phyloP scores from a whole-genome alignment of 2,329 filamentous ascomycete genomes.

The Colletotrichum graminicola region DNA sequence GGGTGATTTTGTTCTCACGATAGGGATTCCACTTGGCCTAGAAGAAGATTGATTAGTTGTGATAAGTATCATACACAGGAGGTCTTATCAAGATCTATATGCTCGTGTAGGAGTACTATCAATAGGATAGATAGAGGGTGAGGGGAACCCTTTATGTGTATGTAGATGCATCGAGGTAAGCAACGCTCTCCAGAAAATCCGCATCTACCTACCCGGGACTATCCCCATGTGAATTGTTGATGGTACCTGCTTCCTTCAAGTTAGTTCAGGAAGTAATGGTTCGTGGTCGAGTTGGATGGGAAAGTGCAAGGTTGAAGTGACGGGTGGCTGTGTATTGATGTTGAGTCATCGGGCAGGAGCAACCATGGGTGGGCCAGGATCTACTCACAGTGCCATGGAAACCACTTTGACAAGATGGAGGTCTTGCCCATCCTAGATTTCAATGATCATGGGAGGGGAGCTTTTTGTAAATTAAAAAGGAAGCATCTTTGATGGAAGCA shows the following conservation, averaged over 20 bases:
- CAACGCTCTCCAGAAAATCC: background rate
- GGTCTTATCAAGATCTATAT: background rate
- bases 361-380: background rate
- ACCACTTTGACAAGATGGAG: background rate
- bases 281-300: background rate
- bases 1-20: background rate
- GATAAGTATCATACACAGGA: background rate
- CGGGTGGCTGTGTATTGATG: constrained; percentile 5
- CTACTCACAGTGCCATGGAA: background rate
- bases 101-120: background rate
- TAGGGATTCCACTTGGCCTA: background rate
- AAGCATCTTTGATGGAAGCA: background rate
- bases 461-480: background rate
- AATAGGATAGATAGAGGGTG: background rate
- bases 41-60: background rate
- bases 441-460: too few relatives aligned
- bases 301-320: background rate
- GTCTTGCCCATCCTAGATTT: too few relatives aligned
- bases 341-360: constrained; percentile 17
- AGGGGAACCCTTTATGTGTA: background rate
- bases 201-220: background rate
- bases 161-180: background rate
- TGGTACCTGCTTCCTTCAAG: background rate
- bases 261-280: background rate
- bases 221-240: background rate